Evolutionary conservation across 164 flowering plant genomes (phyloP), one percentile per base, ranked within the genome.

Genomic region (Hamamelis virginiana): DNA sequence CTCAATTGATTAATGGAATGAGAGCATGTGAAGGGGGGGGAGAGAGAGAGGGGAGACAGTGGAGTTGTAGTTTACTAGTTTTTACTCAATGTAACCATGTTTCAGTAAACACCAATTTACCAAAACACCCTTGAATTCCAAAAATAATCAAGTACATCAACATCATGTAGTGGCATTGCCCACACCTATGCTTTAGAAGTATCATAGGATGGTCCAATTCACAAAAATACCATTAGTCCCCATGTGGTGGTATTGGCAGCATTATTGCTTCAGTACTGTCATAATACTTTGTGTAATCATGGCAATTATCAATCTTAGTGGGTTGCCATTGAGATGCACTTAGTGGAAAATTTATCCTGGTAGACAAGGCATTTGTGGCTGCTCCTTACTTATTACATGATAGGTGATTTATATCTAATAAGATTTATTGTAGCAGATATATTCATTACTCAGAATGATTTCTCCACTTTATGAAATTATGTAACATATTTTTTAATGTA

Each of bases 11-110:
- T 68, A 46, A 73, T 62, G 60, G 64, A 62, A 66, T 22, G 71
- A 55, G n/a, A 55, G 68, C 76, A 69, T 79, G 82, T 79, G 82
- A 69, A 60, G 72, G 46, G 18, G 67, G 45, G 66, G 41, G 48
- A 67, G 58, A 16, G 64, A 59, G 74, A 64, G 53, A 55, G 66
- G 21, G 61, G 21, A 27, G 59, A 38, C 46, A 50, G 11, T n/a
- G 33, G 8, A 50, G 57, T 12, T 61, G 82, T 33, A 33, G 41
- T 33, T 33, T 10, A 53, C 25, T 76, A 75, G 59, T 55, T 74
- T 63, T 68, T 45, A 71, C 78, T 74, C 75, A 18, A 55, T 50
- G 38, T 51, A 41, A 69, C 61, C 69, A 64, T 53, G 47, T 5
- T 26, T 43, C 61, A 47, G 0, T 58, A 19, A 50, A 15, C 9